Base-by-base conservation (phyloP, 192 early-diverging fungal species). In the Radiomyces spectabilis region DNA sequence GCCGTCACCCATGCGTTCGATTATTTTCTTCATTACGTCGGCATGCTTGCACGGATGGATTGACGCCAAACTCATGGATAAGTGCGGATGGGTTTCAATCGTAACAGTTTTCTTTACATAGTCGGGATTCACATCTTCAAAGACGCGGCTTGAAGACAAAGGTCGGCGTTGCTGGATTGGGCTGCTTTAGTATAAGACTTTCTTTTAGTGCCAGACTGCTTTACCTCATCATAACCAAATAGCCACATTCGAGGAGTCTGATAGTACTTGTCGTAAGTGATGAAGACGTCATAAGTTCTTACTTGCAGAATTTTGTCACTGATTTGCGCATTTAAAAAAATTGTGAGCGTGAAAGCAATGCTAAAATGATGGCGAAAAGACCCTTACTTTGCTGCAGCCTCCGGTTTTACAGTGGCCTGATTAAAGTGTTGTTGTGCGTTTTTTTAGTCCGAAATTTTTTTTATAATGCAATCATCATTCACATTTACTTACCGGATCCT, bases 201-300 rank as follows among this genome's bases (percentile, higher is more conserved):
- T n/a, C n/a, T n/a, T n/a, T n/a, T n/a, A n/a, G n/a, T n/a, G 13
- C 12, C 25, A 25, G 10, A 27, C n/a, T 61, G 59, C 34, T 71
- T 67, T 64, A 82, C 77, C 74, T 95, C 94, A 73, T 93, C 92
- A 67, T 96, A 99, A 10, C 97, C 97, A 80, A 90, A 95, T 49
- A 99, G 78, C 85, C 87, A 97, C 52, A 99, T 85, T 19, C 94
- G 85, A 15, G 97, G 97, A 5, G 97, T 99, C 72, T 96, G 94
- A 68, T 97, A 97, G 68, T 97, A 97, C 69, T 99, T 99, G 82
- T 99, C 97, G 71, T 99, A 99, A n/a, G 94, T 95, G 55, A 99
- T 99, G 65, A 90, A 91, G 27, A 99, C 81, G 73, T 99, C 96
- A 60, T 99, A 99, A 12, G 97, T 99, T 57, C 97, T 81, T 10